Conservation (phyloP, 352 stramenopile genomes). For the Phytopythium helicoides region DNA sequence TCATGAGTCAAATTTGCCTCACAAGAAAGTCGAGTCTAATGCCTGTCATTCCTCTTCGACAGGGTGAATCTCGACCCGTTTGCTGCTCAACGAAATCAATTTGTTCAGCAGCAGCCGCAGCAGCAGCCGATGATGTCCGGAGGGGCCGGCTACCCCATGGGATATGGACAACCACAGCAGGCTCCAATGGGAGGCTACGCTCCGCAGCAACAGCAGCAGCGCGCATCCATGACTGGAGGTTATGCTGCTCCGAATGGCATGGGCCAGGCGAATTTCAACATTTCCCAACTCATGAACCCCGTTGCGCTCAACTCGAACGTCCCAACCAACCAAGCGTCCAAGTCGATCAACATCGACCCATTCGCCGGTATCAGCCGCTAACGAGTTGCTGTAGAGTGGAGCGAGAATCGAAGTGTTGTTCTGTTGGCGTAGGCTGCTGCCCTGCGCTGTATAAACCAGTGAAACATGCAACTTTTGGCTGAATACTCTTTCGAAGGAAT, state of each 20-base stretch:
- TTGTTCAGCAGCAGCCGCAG: constrained; percentile 23
- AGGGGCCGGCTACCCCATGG: constrained; percentile 8
- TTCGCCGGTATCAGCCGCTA: constrained; percentile 59
- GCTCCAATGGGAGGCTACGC: constrained; percentile 12
- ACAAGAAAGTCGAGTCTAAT: not conserved
- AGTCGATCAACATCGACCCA: constrained; percentile 83
- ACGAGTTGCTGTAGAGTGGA: not conserved
- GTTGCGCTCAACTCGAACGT: constrained; percentile 48
- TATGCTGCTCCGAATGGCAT: constrained; percentile 15
- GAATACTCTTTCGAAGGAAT: too few relatives aligned
- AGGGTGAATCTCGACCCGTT: constrained; percentile 60
- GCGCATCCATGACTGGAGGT: constrained; percentile 13
- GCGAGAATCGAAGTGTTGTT: not conserved
- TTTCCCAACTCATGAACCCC: constrained; percentile 82
- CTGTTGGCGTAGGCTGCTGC: constrained; percentile 1
- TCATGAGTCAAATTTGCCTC: not conserved
- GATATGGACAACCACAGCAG: constrained; percentile 19
- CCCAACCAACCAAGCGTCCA: constrained; percentile 33
- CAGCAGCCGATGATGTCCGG: constrained; percentile 11
- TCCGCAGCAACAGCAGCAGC: constrained; percentile 23
- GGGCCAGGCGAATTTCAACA: constrained; percentile 71
- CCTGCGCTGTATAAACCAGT: not conserved
- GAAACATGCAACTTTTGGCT: not conserved
- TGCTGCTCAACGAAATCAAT: constrained; percentile 18
- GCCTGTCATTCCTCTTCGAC: not conserved